Evolutionary conservation across 768 basidiomycete genomes (phyloP).

Genomic region (Boletus edulis): DNA sequence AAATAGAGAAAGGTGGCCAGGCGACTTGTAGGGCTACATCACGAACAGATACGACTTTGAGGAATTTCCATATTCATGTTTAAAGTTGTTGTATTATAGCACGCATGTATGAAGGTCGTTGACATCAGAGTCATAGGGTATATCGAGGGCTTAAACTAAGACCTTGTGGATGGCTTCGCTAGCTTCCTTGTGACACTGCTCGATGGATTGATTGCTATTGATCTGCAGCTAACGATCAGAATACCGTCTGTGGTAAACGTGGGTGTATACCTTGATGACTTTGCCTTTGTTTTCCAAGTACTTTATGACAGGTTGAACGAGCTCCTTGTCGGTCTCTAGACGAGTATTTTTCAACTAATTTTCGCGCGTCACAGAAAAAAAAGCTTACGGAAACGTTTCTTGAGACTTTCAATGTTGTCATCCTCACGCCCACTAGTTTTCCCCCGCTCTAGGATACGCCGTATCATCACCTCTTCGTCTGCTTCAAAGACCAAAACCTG

Average conservation of each 20-base stretch:
- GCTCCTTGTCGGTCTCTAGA: constrained; percentile 77
- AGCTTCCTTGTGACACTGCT: constrained; percentile 67
- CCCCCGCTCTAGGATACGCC: constrained; percentile 82
- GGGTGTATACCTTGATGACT: constrained; percentile 65
- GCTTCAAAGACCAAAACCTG: constrained; percentile 86
- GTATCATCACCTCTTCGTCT: constrained; percentile 83
- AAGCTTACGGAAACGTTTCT: constrained; percentile 88
- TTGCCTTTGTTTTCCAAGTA: constrained; percentile 67
- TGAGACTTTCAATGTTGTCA: constrained; percentile 91
- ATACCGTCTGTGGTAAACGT: not conserved
- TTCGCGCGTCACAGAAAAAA: not conserved
- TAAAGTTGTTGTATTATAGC: constrained; percentile 23
- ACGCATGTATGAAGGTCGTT: not conserved
- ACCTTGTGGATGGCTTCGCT: constrained; percentile 51
- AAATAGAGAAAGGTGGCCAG: constrained; percentile 59
- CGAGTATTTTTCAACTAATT: not conserved
- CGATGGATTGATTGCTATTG: constrained; percentile 63
- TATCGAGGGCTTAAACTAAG: constrained; percentile 28
- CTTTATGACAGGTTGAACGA: constrained; percentile 92
- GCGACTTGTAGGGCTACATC: constrained; percentile 47
- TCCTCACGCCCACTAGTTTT: constrained; percentile 96
- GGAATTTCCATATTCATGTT: constrained; percentile 47
- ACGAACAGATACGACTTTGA: constrained; percentile 27
- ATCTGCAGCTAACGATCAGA: constrained; percentile 43
- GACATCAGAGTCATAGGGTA: constrained; percentile 5